Base-by-base conservation (phyloP, 1,139 yeast genomes). In the Blastobotrys proliferans region DNA sequence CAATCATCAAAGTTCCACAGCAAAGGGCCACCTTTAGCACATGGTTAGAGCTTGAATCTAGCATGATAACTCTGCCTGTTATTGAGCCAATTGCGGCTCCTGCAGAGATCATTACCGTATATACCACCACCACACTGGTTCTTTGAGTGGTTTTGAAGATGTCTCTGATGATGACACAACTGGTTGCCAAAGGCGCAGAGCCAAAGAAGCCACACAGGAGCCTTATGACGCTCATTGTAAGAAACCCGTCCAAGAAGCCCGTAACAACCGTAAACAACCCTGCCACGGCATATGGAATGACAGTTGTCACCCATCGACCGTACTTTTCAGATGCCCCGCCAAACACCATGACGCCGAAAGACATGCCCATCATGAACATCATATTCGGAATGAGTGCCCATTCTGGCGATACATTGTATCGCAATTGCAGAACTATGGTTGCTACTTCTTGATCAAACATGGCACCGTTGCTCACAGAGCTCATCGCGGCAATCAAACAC, bases 11-110 rank as follows among this genome's bases (percentile, higher is more conserved):
- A 18, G 37, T 31, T 11, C 21, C 30, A n/a, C 35, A 10, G 46
- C 44, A 40, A 27, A 37, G 39, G 8, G 27, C 25, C 3, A 51
- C 51, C 1, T 31, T 33, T 10, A 48, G 28, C 19, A 50, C 32
- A n/a, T 42, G 45, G 14, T 48, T 25, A 20, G 18, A 39, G n/a
- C 38, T 32, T 31, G 40, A 48, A 27, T 41, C 47, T 5, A 38
- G 42, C 22, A 49, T 42, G 25, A 50, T 35, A 9, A 33, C 38
- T 1, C 43, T 43, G 5, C 53, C 53, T n/a, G 48, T 32, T 14
- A 47, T 39, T 10, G 53, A 53, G 10, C 51, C 53, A 35, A 50
- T 43, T 18, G 53, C 46, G 8, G 53, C 53, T 2, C 53, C 52
- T 8, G 48, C 40, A 19, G 51, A 53, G 9, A 47, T 51, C 34